These are phyloP conservation scores for Saprolegnia diclina DNA, from an alignment of 352 stramenopile genomes.

Conservation along the genomic window DNA sequence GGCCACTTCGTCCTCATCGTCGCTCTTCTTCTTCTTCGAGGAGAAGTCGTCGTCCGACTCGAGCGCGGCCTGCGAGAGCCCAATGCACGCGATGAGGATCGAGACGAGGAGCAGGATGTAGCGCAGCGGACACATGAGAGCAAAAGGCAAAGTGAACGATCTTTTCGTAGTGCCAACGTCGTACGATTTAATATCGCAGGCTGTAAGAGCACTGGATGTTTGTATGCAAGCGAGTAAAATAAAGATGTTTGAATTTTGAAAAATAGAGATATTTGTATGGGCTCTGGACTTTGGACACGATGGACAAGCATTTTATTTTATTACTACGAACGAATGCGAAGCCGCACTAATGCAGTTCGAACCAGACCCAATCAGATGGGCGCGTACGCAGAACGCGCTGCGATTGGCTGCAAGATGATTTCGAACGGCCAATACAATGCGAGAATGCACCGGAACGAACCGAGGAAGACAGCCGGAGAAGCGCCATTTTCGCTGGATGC, in stretches of 20 bases:
- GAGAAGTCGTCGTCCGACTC: constrained; percentile 52
- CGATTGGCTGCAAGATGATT: neutral
- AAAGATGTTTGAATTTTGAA: neutral
- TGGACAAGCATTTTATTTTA: neutral
- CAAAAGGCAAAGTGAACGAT: neutral
- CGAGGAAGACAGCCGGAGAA: neutral
- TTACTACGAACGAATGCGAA: too few species aligned
- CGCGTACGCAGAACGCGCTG: neutral
- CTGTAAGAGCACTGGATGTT: neutral
- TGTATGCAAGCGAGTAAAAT: neutral
- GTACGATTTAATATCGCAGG: too few species aligned
- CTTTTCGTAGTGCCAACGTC: neutral
- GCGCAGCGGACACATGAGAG: constrained; percentile 69
- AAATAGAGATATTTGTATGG: neutral
- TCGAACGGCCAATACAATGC: neutral
- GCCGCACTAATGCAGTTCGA: neutral
- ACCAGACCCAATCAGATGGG: neutral
- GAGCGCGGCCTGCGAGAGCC: constrained; percentile 67
- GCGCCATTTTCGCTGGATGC: neutral
- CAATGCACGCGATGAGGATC: constrained; percentile 79
- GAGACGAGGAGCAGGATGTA: constrained; percentile 83
- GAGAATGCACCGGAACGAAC: neutral
- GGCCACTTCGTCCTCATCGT: constrained; percentile 32
- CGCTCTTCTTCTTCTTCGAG: constrained; percentile 44
- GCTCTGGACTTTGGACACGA: neutral